phyloP scores from a whole-genome alignment of 169 alveolate genomes.

The Eimeria necatrix region DNA sequence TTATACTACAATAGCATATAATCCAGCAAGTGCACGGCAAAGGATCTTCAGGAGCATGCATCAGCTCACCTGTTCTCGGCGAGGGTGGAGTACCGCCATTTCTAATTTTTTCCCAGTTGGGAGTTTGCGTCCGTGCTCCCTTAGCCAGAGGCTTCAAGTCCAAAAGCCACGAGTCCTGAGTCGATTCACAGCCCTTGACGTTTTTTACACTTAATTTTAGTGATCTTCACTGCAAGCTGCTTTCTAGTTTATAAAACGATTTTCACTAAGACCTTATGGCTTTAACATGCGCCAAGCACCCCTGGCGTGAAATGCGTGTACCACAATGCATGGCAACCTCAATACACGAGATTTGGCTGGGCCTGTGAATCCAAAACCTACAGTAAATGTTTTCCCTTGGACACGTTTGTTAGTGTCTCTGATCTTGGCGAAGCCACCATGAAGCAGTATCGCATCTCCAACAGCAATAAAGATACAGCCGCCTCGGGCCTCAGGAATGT shows the following conservation, averaged over 20 bases:
- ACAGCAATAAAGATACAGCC: conserved; percentile 76
- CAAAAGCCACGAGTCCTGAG: conserved; percentile 92
- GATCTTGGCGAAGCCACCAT: conserved; percentile 94
- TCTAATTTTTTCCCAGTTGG: conserved; percentile 78
- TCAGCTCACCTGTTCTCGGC: conserved; percentile 76
- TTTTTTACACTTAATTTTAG: neutral
- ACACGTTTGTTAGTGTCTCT: conserved; percentile 90
- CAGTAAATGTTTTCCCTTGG: conserved; percentile 86
- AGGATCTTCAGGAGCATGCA: neutral
- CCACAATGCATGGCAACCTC: neutral
- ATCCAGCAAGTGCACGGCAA: neutral
- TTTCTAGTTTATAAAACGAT: neutral
- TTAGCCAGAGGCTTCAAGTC: conserved; percentile 87
- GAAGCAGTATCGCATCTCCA: conserved; percentile 85
- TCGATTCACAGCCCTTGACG: neutral
- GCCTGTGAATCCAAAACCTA: neutral
- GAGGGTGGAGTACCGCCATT: conserved; percentile 80
- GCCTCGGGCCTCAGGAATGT: conserved; percentile 80
- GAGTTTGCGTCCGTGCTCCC: conserved; percentile 66
- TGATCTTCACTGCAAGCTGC: neutral
- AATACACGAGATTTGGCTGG: neutral
- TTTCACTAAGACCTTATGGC: too few relatives aligned
- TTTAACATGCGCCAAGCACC: too few relatives aligned
- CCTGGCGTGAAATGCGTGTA: too few relatives aligned
- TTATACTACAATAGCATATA: neutral